These are phyloP conservation scores for Termitomyces sp. DNA, from an alignment of 768 basidiomycete genomes.

Conservation along the genomic window DNA sequence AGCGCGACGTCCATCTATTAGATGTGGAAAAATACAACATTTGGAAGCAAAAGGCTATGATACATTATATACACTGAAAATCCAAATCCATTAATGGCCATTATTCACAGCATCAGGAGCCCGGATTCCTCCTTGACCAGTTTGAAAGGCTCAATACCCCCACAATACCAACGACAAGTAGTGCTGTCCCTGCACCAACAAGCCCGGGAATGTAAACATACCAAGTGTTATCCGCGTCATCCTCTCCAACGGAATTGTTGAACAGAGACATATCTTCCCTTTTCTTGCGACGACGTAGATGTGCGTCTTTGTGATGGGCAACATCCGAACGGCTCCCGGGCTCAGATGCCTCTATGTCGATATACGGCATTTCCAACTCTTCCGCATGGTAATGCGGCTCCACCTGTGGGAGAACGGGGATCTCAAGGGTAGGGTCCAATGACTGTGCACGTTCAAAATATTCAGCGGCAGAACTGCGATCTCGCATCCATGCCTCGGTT, in stretches of 20 bases:
- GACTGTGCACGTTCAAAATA: conserved; percentile 68
- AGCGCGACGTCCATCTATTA: not conserved
- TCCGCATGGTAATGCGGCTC: conserved; percentile 23
- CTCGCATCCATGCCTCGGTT: conserved; percentile 67
- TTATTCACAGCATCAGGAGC: conserved; percentile 30
- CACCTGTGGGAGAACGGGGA: conserved; percentile 55
- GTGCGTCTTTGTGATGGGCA: conserved; percentile 28
- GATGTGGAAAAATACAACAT: conserved; percentile 1
- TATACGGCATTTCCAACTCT: conserved; percentile 63
- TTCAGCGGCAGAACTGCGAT: conserved; percentile 61
- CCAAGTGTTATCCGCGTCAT: conserved; percentile 70
- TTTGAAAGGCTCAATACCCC: conserved; percentile 72
- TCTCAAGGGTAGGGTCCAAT: conserved; percentile 58
- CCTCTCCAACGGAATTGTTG: conserved; percentile 37
- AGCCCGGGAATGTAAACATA: conserved; percentile 66
- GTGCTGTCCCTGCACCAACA: conserved; percentile 79
- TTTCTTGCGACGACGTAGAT: conserved; percentile 44
- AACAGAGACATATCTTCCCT: conserved; percentile 49
- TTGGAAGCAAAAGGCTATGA: conserved; percentile 6
- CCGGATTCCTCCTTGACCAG: conserved; percentile 63
- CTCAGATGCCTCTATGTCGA: conserved; percentile 40
- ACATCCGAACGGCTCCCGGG: conserved; percentile 32
- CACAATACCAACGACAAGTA: conserved; percentile 73
- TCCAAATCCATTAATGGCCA: not conserved
- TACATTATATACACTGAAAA: conserved; percentile 2